Conservation (phyloP, 78 protist genomes). For the Dictyostelium citrinum region DNA sequence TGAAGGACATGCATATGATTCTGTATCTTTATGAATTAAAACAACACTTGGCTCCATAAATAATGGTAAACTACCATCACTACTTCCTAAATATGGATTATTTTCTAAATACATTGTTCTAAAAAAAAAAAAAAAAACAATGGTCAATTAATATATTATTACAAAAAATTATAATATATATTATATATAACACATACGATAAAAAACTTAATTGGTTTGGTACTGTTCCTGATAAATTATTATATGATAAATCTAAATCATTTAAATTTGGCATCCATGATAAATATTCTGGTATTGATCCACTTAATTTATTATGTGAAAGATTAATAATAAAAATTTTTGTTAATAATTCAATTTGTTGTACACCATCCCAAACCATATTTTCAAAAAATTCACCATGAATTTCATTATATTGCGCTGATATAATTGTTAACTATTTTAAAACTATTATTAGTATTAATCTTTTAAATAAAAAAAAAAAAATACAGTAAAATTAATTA, state of each 20-base stretch:
- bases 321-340: slow-evolving; percentile 31
- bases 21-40: background rate
- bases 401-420: slow-evolving; percentile 48
- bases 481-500: background rate
- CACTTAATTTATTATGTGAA: slow-evolving; percentile 2
- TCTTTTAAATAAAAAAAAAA: no score
- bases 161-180: background rate
- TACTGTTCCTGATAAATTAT: slow-evolving; percentile 14
- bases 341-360: slow-evolving; percentile 20
- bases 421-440: slow-evolving; percentile 17
- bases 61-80: slow-evolving; percentile 10
- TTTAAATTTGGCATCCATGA: slow-evolving; percentile 53
- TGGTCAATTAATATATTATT: no score
- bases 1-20: slow-evolving; percentile 46
- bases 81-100: background rate
- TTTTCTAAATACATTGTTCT: slow-evolving; percentile 8
- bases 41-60: slow-evolving; percentile 8
- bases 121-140: background rate
- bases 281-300: slow-evolving; percentile 6
- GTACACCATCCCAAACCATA: slow-evolving; percentile 65
- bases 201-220: slow-evolving; percentile 41
- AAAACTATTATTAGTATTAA: background rate
- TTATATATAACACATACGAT: background rate
- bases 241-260: slow-evolving; percentile 47
- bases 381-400: slow-evolving; percentile 43